These are phyloP conservation scores for Verticillium longisporum DNA, from an alignment of 2,329 filamentous ascomycete genomes.

Conservation along the genomic window DNA sequence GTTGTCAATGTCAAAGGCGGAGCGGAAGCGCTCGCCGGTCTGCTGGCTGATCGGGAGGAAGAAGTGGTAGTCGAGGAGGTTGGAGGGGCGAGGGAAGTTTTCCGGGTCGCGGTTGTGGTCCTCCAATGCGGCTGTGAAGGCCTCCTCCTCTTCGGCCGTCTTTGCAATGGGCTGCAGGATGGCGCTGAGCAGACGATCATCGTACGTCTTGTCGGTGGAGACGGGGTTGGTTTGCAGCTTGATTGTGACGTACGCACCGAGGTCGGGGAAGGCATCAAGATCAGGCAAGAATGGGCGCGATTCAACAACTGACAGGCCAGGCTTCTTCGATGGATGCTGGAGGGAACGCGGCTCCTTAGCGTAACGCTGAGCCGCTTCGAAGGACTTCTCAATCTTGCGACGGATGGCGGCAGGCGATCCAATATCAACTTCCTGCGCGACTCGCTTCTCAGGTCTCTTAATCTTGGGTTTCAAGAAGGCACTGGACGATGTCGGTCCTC, in stretches of 20 bases:
- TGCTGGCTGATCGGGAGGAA: slow-evolving; percentile 47
- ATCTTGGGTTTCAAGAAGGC: slow-evolving; percentile 22
- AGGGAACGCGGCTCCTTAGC: slow-evolving; percentile 47
- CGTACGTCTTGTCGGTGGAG: slow-evolving; percentile 43
- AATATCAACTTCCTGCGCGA: slow-evolving; percentile 51
- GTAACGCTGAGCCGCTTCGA: slow-evolving; percentile 45
- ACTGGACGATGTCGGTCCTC: slow-evolving; percentile 35
- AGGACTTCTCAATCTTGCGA: slow-evolving; percentile 59
- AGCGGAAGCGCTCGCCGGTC: slow-evolving; percentile 48
- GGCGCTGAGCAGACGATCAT: slow-evolving; percentile 53
- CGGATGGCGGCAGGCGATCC: slow-evolving; percentile 61
- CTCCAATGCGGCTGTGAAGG: slow-evolving; percentile 42
- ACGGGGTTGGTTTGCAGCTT: slow-evolving; percentile 64
- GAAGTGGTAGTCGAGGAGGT: slow-evolving; percentile 60
- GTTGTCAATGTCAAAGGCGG: slow-evolving; percentile 53
- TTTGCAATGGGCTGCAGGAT: slow-evolving; percentile 55
- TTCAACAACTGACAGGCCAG: slow-evolving; percentile 41
- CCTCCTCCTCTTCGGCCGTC: slow-evolving; percentile 45
- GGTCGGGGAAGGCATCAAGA: slow-evolving; percentile 62
- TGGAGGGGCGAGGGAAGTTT: slow-evolving; percentile 48
- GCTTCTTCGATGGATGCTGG: slow-evolving; percentile 52
- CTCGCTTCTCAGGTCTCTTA: slow-evolving; percentile 31
- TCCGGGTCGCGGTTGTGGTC: slow-evolving; percentile 50
- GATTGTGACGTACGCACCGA: slow-evolving; percentile 61
- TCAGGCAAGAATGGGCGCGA: slow-evolving; percentile 58